Evolutionary conservation across 805 yeast genomes (phyloP).

Genomic region (Candida qinlingensis): DNA sequence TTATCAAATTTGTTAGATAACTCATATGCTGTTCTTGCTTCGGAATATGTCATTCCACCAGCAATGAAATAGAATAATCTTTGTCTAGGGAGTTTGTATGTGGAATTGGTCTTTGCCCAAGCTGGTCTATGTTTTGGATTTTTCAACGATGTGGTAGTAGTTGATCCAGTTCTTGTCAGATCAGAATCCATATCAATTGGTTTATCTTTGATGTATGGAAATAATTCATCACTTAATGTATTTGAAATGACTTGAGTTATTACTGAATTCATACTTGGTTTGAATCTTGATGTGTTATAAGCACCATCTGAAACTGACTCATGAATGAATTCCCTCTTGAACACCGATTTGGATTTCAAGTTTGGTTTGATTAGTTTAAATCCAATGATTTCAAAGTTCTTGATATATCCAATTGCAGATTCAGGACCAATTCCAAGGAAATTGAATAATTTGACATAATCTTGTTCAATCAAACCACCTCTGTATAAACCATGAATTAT

Average conservation of each 20-base stretch:
- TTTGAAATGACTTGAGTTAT: slow-evolving; percentile 46
- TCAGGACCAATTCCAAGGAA: slow-evolving; percentile 43
- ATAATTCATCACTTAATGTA: slow-evolving; percentile 50
- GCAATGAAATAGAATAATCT: slow-evolving; percentile 75
- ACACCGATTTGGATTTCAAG: slow-evolving; percentile 35
- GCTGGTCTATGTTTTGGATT: slow-evolving; percentile 70
- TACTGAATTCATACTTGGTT: slow-evolving; percentile 62
- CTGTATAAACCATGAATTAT: slow-evolving; percentile 73
- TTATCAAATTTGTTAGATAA: slow-evolving; percentile 55
- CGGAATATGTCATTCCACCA: slow-evolving; percentile 88
- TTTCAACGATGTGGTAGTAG: slow-evolving; percentile 49
- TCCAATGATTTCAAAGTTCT: slow-evolving; percentile 55
- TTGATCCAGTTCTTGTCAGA: slow-evolving; percentile 27
- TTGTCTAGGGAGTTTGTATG: slow-evolving; percentile 44
- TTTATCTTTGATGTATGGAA: slow-evolving; percentile 73
- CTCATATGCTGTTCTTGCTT: slow-evolving; percentile 70
- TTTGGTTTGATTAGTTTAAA: slow-evolving; percentile 44
- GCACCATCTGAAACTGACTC: slow-evolving; percentile 37
- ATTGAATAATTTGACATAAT: slow-evolving; percentile 60
- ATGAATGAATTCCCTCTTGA: slow-evolving; percentile 48
- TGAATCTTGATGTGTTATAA: slow-evolving; percentile 65
- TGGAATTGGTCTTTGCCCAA: slow-evolving; percentile 54
- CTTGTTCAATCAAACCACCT: slow-evolving; percentile 74
- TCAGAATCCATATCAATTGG: slow-evolving; percentile 46
- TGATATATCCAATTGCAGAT: slow-evolving; percentile 47